Conservation (phyloP, 345 rosid species). For the Gossypium australe region DNA sequence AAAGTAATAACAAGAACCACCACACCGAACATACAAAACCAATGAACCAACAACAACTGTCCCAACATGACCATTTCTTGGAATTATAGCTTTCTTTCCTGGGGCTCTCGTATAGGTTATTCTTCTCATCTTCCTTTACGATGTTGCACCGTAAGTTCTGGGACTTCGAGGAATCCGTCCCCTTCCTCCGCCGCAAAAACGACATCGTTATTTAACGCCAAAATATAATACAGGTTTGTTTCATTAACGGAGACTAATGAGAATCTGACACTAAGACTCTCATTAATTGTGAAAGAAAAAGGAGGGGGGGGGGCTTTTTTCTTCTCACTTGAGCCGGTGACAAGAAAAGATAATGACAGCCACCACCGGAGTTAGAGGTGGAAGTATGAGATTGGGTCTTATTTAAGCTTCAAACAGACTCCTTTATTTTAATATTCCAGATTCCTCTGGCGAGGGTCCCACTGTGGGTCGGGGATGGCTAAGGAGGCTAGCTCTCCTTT, state of each 20-base stretch:
- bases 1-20: slow-evolving; percentile 55
- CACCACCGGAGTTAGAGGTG: slow-evolving; percentile 15
- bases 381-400: slow-evolving; percentile 7
- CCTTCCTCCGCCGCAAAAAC: slow-evolving; percentile 37
- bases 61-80: slow-evolving; percentile 48
- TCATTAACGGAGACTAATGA: not conserved
- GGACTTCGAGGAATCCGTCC: slow-evolving; percentile 6
- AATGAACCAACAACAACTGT: slow-evolving; percentile 61
- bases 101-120: not conserved
- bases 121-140: not conserved
- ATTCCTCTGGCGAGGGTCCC: not conserved
- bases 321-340: not conserved
- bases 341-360: not conserved
- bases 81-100: not conserved
- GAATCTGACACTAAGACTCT: not conserved
- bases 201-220: slow-evolving; percentile 23
- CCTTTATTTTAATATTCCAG: not conserved
- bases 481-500: not conserved
- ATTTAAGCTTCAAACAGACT: not conserved
- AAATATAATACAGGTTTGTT: not conserved
- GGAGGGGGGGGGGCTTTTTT: not conserved
- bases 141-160: slow-evolving; percentile 5
- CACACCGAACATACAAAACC: slow-evolving; percentile 52
- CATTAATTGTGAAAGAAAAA: not conserved
- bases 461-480: not conserved